A percentile compares a stretch with the other conserved stretches of the same genome.
These are phyloP conservation scores for Mrakiaceae sp. DNA, from an alignment of 1,284 basidiomycete genomes.

Conservation along the genomic window DNA sequence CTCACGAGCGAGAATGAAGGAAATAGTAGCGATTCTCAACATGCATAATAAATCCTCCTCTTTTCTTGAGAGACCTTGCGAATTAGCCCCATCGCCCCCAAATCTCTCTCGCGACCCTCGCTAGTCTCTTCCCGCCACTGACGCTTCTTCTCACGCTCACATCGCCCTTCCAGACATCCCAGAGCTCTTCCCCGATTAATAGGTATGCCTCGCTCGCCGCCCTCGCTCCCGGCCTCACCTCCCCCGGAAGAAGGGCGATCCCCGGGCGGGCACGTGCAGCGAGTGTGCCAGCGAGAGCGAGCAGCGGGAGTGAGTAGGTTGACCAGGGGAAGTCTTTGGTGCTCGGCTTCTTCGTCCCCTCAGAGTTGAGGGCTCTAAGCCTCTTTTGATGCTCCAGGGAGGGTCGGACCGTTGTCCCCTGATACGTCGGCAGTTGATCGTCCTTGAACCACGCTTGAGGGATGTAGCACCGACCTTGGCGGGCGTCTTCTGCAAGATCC, in stretches of 20 bases:
- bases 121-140: background rate
- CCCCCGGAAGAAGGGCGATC: background rate
- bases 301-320: slow-evolving; percentile 24
- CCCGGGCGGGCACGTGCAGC: background rate
- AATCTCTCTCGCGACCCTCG: background rate
- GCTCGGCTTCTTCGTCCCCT: too few relatives aligned
- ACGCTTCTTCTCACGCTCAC: background rate
- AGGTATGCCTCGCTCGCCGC: slow-evolving; percentile 7
- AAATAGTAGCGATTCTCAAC: too few relatives aligned
- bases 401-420: background rate
- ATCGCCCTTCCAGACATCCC: background rate
- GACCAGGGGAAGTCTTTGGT: slow-evolving; percentile 18
- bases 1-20: too few relatives aligned
- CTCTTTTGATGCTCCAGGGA: too few relatives aligned
- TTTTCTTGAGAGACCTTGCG: too few relatives aligned
- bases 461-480: slow-evolving; percentile 34
- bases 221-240: slow-evolving; percentile 1
- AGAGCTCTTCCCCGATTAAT: slow-evolving; percentile 7
- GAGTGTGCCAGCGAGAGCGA: slow-evolving; percentile 27
- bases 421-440: background rate
- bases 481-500: slow-evolving; percentile 34
- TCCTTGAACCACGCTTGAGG: slow-evolving; percentile 22
- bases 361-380: too few relatives aligned
- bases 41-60: too few relatives aligned
- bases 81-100: background rate